Percentiles rank a stretch among this genome's conserved stretches.
These are phyloP conservation scores for Fraxinus xanthoxyloides DNA, from an alignment of 305 asterid species.

Conservation along the genomic window DNA sequence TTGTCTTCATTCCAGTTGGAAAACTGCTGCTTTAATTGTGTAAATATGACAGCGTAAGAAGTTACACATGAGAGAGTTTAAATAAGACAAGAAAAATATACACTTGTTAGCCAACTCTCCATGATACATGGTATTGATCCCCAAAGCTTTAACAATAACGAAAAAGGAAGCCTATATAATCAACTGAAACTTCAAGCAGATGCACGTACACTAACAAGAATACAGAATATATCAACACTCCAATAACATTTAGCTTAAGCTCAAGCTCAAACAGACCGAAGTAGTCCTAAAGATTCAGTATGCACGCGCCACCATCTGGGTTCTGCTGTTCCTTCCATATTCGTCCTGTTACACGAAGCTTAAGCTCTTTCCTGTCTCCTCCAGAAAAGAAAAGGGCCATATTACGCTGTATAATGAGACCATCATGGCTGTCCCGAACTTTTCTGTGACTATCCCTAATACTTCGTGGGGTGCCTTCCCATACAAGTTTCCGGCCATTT, in stretches of 20 bases:
- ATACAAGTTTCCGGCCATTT: conserved; percentile 72
- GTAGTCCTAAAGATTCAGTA: conserved; percentile 55
- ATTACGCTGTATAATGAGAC: conserved; percentile 71
- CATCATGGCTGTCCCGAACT: conserved; percentile 84
- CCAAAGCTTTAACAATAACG: conserved; percentile 13
- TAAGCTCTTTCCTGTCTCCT: conserved; percentile 81
- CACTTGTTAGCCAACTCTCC: conserved; percentile 7
- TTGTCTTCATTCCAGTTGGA: background rate
- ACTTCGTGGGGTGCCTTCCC: conserved; percentile 92
- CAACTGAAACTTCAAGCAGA: conserved; percentile 6
- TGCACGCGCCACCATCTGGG: conserved; percentile 65
- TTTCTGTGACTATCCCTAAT: conserved; percentile 77
- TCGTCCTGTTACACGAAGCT: conserved; percentile 75
- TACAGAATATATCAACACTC: conserved; percentile 8
- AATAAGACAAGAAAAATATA: background rate
- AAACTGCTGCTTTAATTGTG: background rate
- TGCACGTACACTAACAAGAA: conserved; percentile 24
- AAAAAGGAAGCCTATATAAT: conserved; percentile 6
- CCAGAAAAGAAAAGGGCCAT: conserved; percentile 89
- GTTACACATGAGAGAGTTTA: background rate
- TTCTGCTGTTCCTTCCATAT: conserved; percentile 84
- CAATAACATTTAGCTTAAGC: conserved; percentile 11
- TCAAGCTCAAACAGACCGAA: conserved; percentile 2
- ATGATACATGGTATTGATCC: conserved; percentile 11
- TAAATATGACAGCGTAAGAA: background rate